Percentiles rank a stretch among this genome's conserved stretches.
phyloP scores from a whole-genome alignment of 2,329 filamentous ascomycete genomes.

The Fusarium pseudocircinatum region DNA sequence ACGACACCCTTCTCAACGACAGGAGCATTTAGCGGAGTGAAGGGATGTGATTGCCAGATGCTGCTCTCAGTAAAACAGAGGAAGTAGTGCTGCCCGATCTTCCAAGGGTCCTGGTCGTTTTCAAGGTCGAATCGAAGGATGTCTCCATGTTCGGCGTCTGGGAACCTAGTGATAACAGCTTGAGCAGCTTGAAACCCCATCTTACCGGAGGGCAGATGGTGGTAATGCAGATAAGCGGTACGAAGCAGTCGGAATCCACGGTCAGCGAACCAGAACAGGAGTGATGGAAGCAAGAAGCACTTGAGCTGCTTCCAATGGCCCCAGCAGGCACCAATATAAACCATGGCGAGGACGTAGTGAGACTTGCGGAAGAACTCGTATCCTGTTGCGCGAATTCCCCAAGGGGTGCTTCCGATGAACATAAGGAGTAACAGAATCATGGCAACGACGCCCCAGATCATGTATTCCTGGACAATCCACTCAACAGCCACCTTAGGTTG shows the following conservation, averaged over 20 bases:
- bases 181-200: constrained; percentile 65
- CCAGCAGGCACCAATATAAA: constrained; percentile 81
- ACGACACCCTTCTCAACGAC: constrained; percentile 52
- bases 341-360: constrained; percentile 76
- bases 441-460: constrained; percentile 77
- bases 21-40: constrained; percentile 70
- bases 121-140: constrained; percentile 73
- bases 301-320: constrained; percentile 76
- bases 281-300: constrained; percentile 74
- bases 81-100: constrained; percentile 76
- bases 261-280: constrained; percentile 73
- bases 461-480: constrained; percentile 73
- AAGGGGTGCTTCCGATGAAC: constrained; percentile 65
- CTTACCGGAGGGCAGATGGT: constrained; percentile 53
- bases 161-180: constrained; percentile 59
- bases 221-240: constrained; percentile 69
- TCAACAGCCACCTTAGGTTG: constrained; percentile 67
- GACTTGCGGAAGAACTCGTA: constrained; percentile 82
- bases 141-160: constrained; percentile 65
- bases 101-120: constrained; percentile 69
- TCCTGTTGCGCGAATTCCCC: constrained; percentile 71
- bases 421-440: constrained; percentile 71
- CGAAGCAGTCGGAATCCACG: constrained; percentile 67
- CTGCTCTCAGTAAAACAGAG: constrained; percentile 72
- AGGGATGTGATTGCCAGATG: constrained; percentile 78